These are phyloP conservation scores for Saccharomyces hybrid DNA, from an alignment of 1,139 yeast genomes.

Conservation along the genomic window DNA sequence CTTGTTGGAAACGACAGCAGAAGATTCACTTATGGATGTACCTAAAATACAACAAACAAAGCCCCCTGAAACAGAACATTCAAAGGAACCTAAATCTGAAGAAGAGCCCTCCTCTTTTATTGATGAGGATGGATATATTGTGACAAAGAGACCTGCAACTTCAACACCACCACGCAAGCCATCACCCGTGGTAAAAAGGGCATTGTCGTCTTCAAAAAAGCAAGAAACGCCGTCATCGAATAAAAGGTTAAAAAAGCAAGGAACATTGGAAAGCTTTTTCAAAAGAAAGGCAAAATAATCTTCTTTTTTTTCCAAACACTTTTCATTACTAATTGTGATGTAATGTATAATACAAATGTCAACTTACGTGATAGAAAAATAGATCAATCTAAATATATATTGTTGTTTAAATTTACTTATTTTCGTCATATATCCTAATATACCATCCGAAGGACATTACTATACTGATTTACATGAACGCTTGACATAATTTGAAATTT, in stretches of 20 bases:
- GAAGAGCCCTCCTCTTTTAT: constrained; percentile 15
- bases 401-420: not conserved
- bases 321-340: not conserved
- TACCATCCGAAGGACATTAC: constrained; percentile 1
- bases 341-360: not conserved
- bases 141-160: constrained; percentile 18
- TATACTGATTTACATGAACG: constrained; percentile 19
- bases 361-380: not conserved
- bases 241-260: constrained; percentile 20
- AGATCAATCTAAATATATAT: not conserved
- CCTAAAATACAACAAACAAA: constrained; percentile 5
- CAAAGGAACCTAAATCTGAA: constrained; percentile 5
- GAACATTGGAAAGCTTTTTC: constrained; percentile 28
- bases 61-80: not conserved
- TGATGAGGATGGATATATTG: constrained; percentile 32
- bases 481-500: constrained; percentile 27
- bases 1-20: constrained; percentile 29
- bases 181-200: constrained; percentile 8
- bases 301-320: not conserved
- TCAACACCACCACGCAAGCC: constrained; percentile 5
- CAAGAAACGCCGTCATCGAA: constrained; percentile 2
- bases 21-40: constrained; percentile 24
- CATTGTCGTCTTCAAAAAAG: constrained; percentile 6
- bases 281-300: constrained; percentile 10
- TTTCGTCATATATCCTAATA: not conserved